Conservation (phyloP, 208 protist genomes). For the Acanthamoeba triangularis region DNA sequence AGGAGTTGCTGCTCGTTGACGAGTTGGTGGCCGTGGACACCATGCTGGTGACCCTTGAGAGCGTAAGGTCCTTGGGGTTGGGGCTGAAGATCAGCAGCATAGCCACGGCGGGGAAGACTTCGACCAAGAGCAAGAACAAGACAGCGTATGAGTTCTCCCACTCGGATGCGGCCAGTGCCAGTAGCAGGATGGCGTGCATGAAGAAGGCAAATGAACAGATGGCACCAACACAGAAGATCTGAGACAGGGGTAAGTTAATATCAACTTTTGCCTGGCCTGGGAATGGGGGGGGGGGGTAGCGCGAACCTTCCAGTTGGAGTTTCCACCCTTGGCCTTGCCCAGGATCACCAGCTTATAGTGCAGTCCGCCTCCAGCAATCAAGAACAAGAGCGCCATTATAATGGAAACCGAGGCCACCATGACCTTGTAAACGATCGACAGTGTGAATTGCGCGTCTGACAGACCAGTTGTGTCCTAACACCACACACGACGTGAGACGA, state of each 20-base stretch:
- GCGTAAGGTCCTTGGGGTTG: neutral
- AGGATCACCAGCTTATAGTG: neutral
- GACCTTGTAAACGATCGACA: neutral
- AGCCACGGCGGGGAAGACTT: neutral
- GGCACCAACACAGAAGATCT: neutral
- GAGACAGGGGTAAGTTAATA: too few species aligned
- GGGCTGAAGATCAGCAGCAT: constrained; percentile 1
- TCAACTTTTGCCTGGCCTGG: too few species aligned
- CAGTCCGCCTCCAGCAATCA: neutral
- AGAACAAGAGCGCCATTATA: neutral
- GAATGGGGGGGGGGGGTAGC: too few species aligned
- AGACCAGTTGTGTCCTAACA: neutral
- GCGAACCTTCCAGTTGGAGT: neutral
- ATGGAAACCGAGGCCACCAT: neutral
- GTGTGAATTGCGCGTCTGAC: neutral
- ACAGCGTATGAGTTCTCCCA: neutral
- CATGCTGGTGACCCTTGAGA: neutral
- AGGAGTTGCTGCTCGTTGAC: too few species aligned
- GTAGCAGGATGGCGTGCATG: neutral
- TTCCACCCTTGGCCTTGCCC: neutral
- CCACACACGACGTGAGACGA: neutral
- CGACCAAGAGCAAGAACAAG: neutral
- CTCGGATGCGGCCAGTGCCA: neutral
- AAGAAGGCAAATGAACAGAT: neutral
- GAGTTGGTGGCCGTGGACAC: neutral